Evolutionary conservation across 345 rosid species (phyloP).

Genomic region (Heritiera fomes): DNA sequence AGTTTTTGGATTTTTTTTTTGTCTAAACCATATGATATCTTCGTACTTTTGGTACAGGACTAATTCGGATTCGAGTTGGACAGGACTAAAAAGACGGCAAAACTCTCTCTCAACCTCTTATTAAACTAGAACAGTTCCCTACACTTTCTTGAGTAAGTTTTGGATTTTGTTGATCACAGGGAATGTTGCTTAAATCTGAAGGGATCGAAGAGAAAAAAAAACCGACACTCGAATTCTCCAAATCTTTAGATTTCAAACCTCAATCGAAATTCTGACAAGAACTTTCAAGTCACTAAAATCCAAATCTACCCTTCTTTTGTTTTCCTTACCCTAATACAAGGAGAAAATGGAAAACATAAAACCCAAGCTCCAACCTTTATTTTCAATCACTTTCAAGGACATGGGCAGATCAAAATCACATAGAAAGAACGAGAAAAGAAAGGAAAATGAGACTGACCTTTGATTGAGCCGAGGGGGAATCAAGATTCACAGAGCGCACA

Average conservation of each 20-base stretch:
- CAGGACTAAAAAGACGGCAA: no score
- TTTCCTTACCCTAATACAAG: background rate
- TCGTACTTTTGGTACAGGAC: no score
- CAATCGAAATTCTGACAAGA: background rate
- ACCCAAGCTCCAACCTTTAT: background rate
- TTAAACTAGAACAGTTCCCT: no score
- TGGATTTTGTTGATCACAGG: background rate
- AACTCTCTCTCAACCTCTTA: no score
- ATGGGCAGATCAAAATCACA: background rate
- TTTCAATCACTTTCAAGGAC: background rate
- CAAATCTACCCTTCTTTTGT: background rate
- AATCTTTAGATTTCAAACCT: background rate
- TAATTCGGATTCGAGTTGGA: no score
- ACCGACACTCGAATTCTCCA: background rate
- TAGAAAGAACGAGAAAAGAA: background rate
- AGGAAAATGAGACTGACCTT: slow-evolving; percentile 9
- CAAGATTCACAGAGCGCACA: slow-evolving; percentile 35
- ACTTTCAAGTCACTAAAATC: background rate
- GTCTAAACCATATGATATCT: no score
- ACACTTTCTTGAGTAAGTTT: no score
- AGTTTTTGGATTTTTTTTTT: background rate
- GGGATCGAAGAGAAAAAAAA: background rate
- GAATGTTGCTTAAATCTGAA: background rate
- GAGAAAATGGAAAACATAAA: background rate
- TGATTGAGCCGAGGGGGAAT: slow-evolving; percentile 30